Evolutionary conservation across 2,329 filamentous ascomycete species (phyloP).

Genomic region (Fusarium caatingaense): DNA sequence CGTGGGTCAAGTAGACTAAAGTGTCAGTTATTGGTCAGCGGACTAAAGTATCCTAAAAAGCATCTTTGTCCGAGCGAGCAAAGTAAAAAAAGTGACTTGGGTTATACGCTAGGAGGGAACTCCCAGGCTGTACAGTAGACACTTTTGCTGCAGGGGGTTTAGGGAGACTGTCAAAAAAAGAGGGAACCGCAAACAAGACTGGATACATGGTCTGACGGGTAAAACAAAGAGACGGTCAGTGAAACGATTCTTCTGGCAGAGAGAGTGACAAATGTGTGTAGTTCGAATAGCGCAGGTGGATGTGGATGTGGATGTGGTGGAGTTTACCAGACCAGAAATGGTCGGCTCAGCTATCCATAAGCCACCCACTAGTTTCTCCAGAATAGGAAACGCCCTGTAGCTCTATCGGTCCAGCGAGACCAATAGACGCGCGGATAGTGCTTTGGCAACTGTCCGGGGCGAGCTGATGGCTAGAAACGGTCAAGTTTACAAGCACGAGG

Average conservation of each 20-base stretch:
- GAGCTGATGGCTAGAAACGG: conserved; percentile 45
- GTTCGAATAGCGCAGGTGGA: conserved; percentile 30
- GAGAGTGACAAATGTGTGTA: background rate
- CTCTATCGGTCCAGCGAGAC: conserved; percentile 35
- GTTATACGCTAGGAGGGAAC: conserved; percentile 20
- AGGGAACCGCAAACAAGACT: background rate
- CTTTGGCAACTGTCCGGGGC: conserved; percentile 41
- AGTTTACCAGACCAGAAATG: conserved; percentile 20
- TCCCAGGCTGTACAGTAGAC: background rate
- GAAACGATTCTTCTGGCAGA: background rate
- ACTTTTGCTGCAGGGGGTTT: conserved; percentile 27
- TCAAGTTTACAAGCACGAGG: conserved; percentile 36
- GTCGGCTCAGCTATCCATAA: conserved; percentile 43
- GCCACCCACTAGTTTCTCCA: conserved; percentile 44
- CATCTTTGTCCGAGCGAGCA: conserved; percentile 16
- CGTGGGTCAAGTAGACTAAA: conserved; percentile 28
- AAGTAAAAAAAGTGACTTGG: conserved; percentile 21
- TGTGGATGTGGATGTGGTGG: conserved; percentile 31
- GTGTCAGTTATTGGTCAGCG: conserved; percentile 12
- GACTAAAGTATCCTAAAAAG: conserved; percentile 12
- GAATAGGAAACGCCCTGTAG: conserved; percentile 39
- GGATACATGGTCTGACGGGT: background rate
- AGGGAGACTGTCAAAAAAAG: background rate
- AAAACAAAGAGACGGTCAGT: conserved; percentile 23
- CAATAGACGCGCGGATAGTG: conserved; percentile 47